Base-by-base conservation (phyloP, 1,284 basidiomycete species). In the Boletus sp. region DNA sequence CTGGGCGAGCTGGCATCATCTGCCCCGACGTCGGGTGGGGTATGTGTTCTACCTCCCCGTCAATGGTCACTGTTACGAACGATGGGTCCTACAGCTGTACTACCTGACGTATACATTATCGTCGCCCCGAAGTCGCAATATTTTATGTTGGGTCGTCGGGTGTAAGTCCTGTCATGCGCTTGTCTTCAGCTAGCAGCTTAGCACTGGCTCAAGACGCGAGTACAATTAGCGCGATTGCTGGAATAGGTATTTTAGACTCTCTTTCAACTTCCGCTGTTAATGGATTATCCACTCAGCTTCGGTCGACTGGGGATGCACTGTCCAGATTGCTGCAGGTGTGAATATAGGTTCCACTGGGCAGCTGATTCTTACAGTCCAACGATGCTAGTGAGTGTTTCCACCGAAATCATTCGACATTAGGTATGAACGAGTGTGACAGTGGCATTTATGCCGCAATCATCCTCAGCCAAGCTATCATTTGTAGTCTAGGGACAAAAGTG, bases 251-350 rank as follows among this genome's bases (percentile, higher is more conserved):
- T 8, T 17, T 50, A n/a, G n/a, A n/a, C n/a, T n/a, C n/a, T n/a
- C n/a, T n/a, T n/a, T n/a, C n/a, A n/a, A n/a, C n/a, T n/a, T n/a
- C n/a, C n/a, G n/a, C n/a, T n/a, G n/a, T n/a, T n/a, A n/a, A n/a
- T n/a, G n/a, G 38, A 34, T 35, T n/a, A 38, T 37, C 12, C 22
- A 10, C 12, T 17, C 26, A 57, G 73, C 75, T 4, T 72, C 71
- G 4, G 58, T 76, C 8, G 71, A 69, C 25, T 77, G 74, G 74
- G 72, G 61, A 36, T 70, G 66, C 40, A 60, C 72, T 12, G 48
- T 69, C 14, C 70, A 72, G 50, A 64, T 72, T 25, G 63, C 67
- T 47, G 71, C 71, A 0, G 70, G 67, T 5, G 64, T 52, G 2
- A 61, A 58, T 30, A 72, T 72, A 36, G 67, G 65, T 10, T 60